Conservation (phyloP, 331 rosid species). For the Rosa hybrid region DNA sequence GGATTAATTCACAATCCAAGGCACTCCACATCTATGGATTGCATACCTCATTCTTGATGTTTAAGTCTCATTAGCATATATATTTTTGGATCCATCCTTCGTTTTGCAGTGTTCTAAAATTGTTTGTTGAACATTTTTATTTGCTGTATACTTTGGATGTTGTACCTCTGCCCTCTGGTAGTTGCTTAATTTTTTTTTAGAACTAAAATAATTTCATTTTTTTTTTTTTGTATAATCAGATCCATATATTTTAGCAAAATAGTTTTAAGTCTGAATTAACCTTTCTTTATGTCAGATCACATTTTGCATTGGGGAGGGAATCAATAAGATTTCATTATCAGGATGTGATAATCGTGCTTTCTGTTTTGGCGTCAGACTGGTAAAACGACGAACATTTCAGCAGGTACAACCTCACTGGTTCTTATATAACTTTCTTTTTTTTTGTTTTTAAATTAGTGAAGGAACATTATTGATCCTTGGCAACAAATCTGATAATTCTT, state of each 20-base stretch:
- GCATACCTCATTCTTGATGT: not conserved
- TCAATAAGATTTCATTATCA: conserved; percentile 74
- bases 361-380: conserved; percentile 94
- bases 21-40: not conserved
- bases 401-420: conserved; percentile 58
- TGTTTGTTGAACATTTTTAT: not conserved
- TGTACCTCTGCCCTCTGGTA: not conserved
- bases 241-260: not conserved
- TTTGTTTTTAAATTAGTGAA: not conserved
- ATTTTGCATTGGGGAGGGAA: conserved; percentile 62
- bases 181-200: not conserved
- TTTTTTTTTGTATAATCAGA: not conserved
- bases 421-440: not conserved
- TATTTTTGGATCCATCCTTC: not conserved
- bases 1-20: not conserved
- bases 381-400: conserved; percentile 62
- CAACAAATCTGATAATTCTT: not conserved
- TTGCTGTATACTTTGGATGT: not conserved
- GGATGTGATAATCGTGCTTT: conserved; percentile 85
- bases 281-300: conserved; percentile 64
- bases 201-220: not conserved
- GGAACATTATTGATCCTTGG: not conserved
- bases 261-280: conserved; percentile 15
- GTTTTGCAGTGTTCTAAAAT: not conserved
- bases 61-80: not conserved